Evolutionary conservation across 2,329 filamentous ascomycete species (phyloP).

Genomic region (Colletotrichum costaricense): DNA sequence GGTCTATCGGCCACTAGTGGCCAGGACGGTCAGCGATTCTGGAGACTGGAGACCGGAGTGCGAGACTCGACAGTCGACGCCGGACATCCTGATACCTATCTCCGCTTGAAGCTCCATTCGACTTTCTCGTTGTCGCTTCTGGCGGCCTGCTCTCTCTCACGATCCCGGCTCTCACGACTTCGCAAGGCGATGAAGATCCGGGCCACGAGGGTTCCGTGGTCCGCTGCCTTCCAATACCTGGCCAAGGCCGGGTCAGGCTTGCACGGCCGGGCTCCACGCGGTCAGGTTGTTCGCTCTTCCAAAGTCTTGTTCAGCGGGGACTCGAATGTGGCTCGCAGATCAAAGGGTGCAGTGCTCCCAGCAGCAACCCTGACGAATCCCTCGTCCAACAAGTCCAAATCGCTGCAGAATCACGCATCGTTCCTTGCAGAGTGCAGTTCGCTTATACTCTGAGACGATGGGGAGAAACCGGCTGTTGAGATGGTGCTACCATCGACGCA

Average conservation of each 20-base stretch:
- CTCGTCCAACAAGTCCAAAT: not conserved
- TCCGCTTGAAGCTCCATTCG: not conserved
- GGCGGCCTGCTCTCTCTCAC: not conserved
- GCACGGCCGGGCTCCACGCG: constrained; percentile 2
- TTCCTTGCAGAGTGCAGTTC: not conserved
- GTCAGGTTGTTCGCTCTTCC: not conserved
- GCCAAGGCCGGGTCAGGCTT: constrained; percentile 4
- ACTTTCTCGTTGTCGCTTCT: not conserved
- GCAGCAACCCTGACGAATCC: constrained; percentile 6
- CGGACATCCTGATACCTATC: not conserved
- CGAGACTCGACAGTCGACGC: not conserved
- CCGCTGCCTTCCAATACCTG: not conserved
- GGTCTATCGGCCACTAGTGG: not conserved
- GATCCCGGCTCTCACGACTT: not conserved
- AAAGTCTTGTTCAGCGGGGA: constrained; percentile 33
- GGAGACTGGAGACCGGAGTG: not conserved
- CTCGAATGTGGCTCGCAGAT: not conserved
- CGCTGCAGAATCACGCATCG: not conserved
- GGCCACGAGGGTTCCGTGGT: not conserved
- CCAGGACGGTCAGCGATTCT: not conserved
- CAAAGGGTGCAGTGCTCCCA: constrained; percentile 4
- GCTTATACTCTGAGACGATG: not conserved
- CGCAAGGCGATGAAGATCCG: not conserved
- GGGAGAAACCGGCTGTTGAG: not conserved
- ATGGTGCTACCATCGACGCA: not conserved